These are phyloP conservation scores for Chytridiales sp. DNA, from an alignment of 371 early-diverging fungal species.

Conservation along the genomic window DNA sequence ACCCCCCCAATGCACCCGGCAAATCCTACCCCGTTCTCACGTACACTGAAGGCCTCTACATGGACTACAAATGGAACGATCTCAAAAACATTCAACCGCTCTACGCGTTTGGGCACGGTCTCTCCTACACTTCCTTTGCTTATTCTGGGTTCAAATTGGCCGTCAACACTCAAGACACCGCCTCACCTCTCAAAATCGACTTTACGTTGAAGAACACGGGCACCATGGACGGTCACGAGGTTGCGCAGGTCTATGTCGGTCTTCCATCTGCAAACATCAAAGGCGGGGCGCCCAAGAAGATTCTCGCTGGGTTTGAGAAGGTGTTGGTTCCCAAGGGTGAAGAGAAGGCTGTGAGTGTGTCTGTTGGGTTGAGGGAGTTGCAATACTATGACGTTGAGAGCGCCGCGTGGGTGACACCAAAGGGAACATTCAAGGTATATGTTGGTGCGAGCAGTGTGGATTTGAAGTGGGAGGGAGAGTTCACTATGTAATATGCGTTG, in stretches of 20 bases:
- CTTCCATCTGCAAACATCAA: no score
- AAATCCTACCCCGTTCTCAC: conserved; percentile 25
- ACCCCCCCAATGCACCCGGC: not conserved
- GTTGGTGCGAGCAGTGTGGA: conserved; percentile 54
- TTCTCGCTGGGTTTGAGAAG: conserved; percentile 55
- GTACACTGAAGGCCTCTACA: conserved; percentile 55
- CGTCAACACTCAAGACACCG: not conserved
- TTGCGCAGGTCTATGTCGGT: conserved; percentile 54
- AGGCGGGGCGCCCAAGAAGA: conserved; percentile 47
- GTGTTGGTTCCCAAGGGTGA: conserved; percentile 34
- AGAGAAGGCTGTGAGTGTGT: conserved; percentile 32
- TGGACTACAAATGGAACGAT: conserved; percentile 62
- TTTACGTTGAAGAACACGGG: conserved; percentile 57
- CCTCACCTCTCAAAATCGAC: not conserved
- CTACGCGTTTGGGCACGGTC: conserved; percentile 62
- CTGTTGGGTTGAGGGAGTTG: conserved; percentile 39
- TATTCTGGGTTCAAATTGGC: conserved; percentile 36
- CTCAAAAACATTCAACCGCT: conserved; percentile 49
- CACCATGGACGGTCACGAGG: conserved; percentile 48
- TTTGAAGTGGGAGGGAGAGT: no score
- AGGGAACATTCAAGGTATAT: conserved; percentile 46
- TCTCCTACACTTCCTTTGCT: conserved; percentile 62
- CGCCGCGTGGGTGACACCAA: conserved; percentile 46
- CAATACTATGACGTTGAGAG: conserved; percentile 41
- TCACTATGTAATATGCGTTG: no score